Evolutionary conservation across 2,329 filamentous ascomycete species (phyloP).

Genomic region (Huntiella bhutanensis): DNA sequence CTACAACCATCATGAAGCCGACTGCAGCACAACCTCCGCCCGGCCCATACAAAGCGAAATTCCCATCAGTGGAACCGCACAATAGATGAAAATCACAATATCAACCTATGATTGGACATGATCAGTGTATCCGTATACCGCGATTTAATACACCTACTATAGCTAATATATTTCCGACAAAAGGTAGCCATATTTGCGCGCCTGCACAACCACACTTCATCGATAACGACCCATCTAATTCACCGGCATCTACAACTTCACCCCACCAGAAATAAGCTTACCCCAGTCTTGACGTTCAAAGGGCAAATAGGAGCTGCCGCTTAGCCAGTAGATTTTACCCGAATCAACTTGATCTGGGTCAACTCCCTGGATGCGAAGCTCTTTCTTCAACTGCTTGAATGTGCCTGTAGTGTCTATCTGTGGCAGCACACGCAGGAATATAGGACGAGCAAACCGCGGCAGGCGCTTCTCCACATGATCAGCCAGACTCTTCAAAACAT

Average conservation of each 20-base stretch:
- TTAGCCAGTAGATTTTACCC: constrained; percentile 45
- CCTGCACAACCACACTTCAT: too few relatives aligned
- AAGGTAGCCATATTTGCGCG: too few relatives aligned
- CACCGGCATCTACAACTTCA: constrained; percentile 37
- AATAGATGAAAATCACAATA: too few relatives aligned
- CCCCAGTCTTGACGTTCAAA: constrained; percentile 54
- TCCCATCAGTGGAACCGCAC: too few relatives aligned
- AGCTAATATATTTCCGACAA: too few relatives aligned
- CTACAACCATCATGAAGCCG: too few relatives aligned
- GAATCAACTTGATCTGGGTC: constrained; percentile 29
- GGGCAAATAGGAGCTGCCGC: constrained; percentile 42
- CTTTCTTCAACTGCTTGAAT: constrained; percentile 73
- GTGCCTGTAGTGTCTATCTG: constrained; percentile 56
- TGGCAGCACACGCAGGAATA: constrained; percentile 53
- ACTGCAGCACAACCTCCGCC: too few relatives aligned
- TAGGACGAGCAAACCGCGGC: constrained; percentile 55
- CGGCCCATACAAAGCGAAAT: too few relatives aligned
- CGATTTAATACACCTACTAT: too few relatives aligned
- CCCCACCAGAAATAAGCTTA: constrained; percentile 43
- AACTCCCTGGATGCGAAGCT: constrained; percentile 53
- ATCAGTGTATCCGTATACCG: too few relatives aligned
- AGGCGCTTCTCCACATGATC: constrained; percentile 36
- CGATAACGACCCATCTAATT: neutral
- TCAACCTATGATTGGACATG: too few relatives aligned
- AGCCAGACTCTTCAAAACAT: constrained; percentile 39